Conservation (phyloP, 2,329 filamentous ascomycete species). For the Amauroascus niger region DNA sequence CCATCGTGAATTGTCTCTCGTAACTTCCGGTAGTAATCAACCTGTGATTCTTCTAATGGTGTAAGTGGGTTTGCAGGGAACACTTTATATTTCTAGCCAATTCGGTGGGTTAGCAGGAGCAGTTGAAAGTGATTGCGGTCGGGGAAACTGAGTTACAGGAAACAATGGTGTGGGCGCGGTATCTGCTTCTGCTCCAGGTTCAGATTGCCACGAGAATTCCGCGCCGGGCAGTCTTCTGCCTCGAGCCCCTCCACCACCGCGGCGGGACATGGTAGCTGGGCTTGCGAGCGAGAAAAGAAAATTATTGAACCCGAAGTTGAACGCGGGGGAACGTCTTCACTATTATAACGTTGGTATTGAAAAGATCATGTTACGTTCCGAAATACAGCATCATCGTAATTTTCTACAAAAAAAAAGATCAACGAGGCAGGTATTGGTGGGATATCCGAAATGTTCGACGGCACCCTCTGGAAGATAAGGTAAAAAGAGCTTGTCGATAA, state of each 20-base stretch:
- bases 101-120: not conserved
- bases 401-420: not conserved
- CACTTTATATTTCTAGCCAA: slow-evolving; percentile 32
- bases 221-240: slow-evolving; percentile 33
- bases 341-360: not conserved
- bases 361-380: not conserved
- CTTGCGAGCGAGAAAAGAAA: not conserved
- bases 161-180: slow-evolving; percentile 40
- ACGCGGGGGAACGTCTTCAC: not conserved
- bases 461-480: no score
- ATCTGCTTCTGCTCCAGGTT: slow-evolving; percentile 33
- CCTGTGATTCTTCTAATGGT: slow-evolving; percentile 38
- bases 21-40: slow-evolving; percentile 44
- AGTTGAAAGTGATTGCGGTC: not conserved
- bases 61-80: slow-evolving; percentile 28
- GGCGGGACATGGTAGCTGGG: slow-evolving; percentile 29
- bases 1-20: slow-evolving; percentile 50
- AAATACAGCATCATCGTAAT: not conserved
- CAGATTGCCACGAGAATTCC: slow-evolving; percentile 36
- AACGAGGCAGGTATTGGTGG: no score
- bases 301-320: not conserved
- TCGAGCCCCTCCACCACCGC: slow-evolving; percentile 30
- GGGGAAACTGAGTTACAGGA: no score
- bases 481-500: no score
- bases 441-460: no score